phyloP scores from a whole-genome alignment of 1,284 basidiomycete genomes.

The Papiliotrema laurentii region DNA sequence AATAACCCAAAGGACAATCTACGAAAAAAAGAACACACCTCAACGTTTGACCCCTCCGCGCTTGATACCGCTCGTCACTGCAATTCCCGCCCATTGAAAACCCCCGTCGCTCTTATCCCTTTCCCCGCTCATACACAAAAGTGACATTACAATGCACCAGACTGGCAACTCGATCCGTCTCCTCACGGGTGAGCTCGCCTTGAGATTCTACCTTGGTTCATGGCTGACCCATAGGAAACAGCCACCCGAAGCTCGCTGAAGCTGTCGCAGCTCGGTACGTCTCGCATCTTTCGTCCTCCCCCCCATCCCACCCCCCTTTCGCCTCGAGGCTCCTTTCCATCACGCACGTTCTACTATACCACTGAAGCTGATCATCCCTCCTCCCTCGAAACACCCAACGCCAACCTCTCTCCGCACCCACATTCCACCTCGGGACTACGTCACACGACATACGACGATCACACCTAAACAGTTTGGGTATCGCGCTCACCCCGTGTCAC shows the following conservation, averaged over 20 bases:
- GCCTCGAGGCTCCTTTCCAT: conserved; percentile 17
- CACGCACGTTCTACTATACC: conserved; percentile 4
- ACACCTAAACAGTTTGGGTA: conserved; percentile 66
- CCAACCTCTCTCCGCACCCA: background rate
- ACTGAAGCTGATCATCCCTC: background rate
- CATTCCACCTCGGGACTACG: background rate
- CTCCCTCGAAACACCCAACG: background rate
- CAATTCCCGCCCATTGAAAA: background rate
- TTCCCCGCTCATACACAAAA: background rate
- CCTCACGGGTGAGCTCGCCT: conserved; percentile 65
- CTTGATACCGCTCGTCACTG: background rate
- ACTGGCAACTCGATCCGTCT: conserved; percentile 87
- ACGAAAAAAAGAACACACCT: background rate
- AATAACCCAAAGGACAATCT: background rate
- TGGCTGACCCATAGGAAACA: conserved; percentile 66
- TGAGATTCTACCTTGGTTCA: background rate
- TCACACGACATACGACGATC: conserved; percentile 5
- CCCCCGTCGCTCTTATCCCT: background rate
- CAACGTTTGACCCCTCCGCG: background rate
- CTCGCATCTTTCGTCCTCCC: conserved; percentile 1
- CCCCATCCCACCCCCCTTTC: background rate
- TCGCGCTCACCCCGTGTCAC: conserved; percentile 81
- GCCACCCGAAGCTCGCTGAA: conserved; percentile 93
- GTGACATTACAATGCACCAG: conserved; percentile 54
- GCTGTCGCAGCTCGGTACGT: conserved; percentile 90